Conservation (phyloP, 23 red algal genomes). For the Gracilaria domingensis region DNA sequence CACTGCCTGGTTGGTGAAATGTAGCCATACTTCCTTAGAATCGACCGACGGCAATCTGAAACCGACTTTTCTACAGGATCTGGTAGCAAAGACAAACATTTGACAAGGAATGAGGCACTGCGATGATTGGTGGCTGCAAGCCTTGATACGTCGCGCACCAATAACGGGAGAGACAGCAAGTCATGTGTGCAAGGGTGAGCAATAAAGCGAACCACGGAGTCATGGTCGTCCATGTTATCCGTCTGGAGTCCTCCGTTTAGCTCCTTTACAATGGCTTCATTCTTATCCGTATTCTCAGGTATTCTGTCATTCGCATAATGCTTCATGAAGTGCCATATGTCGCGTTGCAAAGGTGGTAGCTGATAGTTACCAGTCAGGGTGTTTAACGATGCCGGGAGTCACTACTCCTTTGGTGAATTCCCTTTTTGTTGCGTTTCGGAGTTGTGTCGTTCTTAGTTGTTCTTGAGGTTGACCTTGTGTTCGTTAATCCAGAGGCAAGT, state of each 20-base stretch:
- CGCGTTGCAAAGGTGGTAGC: conserved; percentile 41
- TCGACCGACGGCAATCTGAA: conserved; percentile 39
- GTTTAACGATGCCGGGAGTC: background rate
- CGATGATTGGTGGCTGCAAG: conserved; percentile 39
- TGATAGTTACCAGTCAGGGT: background rate
- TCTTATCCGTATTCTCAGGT: background rate
- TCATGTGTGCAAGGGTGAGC: too few species aligned
- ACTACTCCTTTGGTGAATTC: conserved; percentile 12
- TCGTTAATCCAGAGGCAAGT: too few species aligned
- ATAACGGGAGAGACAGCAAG: too few species aligned
- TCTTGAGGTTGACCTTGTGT: background rate
- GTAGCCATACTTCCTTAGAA: conserved; percentile 59
- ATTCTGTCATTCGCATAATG: conserved; percentile 23
- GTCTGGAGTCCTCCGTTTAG: too few species aligned
- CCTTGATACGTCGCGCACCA: too few species aligned
- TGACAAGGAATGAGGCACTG: conserved; percentile 33
- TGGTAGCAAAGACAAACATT: conserved; percentile 47
- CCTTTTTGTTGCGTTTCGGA: conserved; percentile 20
- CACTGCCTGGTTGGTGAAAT: background rate
- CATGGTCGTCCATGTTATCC: too few species aligned
- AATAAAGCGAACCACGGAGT: too few species aligned
- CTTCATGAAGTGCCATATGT: conserved; percentile 64
- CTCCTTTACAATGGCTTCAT: too few species aligned
- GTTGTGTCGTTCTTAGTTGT: background rate
- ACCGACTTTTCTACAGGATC: conserved; percentile 37